Evolutionary conservation across 148 eudicot genomes (phyloP).

Genomic region (Spergularia marina): DNA sequence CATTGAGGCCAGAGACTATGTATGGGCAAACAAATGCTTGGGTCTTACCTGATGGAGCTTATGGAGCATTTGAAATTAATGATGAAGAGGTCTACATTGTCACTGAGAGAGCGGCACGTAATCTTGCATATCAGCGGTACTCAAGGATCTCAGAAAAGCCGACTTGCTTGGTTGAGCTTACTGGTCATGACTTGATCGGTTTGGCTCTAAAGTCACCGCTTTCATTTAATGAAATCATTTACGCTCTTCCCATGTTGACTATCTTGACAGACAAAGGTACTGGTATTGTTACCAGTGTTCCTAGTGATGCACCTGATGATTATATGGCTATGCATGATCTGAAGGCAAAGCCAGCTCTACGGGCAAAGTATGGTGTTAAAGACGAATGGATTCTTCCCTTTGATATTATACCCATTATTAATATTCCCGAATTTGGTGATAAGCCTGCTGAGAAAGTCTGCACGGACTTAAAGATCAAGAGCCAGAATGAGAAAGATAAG

Average conservation of each 20-base stretch:
- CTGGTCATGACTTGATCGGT: constrained; percentile 85
- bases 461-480: constrained; percentile 75
- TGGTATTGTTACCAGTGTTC: constrained; percentile 91
- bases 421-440: constrained; percentile 84
- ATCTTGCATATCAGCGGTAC: constrained; percentile 75
- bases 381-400: constrained; percentile 86
- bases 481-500: constrained; percentile 88
- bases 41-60: constrained; percentile 87
- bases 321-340: constrained; percentile 73
- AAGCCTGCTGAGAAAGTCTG: constrained; percentile 90
- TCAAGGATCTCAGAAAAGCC: constrained; percentile 71
- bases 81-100: constrained; percentile 68
- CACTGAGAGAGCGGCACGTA: constrained; percentile 72
- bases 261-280: constrained; percentile 94
- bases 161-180: constrained; percentile 70
- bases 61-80: constrained; percentile 89
- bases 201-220: constrained; percentile 79
- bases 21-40: constrained; percentile 94
- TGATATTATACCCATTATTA: constrained; percentile 79
- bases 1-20: constrained; percentile 93
- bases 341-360: constrained; percentile 73
- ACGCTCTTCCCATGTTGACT: constrained; percentile 79
- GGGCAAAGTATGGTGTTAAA: constrained; percentile 73
- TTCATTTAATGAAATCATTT: constrained; percentile 62
- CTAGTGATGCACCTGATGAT: constrained; percentile 95